Evolutionary conservation across 2,329 filamentous ascomycete genomes (phyloP), one percentile per base, ranked within the genome.

Genomic region (Epichloe glyceriae): DNA sequence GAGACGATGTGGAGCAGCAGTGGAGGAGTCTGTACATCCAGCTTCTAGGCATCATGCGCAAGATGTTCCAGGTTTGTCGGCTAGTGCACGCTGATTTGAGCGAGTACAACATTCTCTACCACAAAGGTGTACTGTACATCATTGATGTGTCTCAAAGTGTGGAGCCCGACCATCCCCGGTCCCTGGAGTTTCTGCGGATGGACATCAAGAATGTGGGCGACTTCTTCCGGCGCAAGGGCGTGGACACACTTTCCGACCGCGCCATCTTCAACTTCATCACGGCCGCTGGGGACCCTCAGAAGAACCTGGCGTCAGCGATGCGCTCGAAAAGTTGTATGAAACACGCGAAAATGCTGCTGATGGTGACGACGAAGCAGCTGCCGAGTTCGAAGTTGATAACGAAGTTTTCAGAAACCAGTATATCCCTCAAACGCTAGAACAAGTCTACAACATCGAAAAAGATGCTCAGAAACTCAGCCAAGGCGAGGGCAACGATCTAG

Each of bases 101-200:
- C 73, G 93, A 98, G 75, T 98, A 98, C 79, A 98, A 98, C 63
- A 80, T 97, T 49, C 77, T 98, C 19, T 98, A 94, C 71, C 78
- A 96, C 71, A 77, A 88, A 51, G 75, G 80, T 52, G 81, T 80
- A 60, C 79, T 96, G 0, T 95, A 88, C 73, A 85, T 98, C 61
- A 98, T 98, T 66, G 93, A 98, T 68, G 93, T 98, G 42, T 95
- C 88, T 51, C 93, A 98, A 71, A 93, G 86, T 62, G 93, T 98
- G 19, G 94, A 97, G 71, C 90, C 94, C 58, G 91, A 97, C 60
- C 93, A 98, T 66, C 93, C 93, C 0, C 80, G 88, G 52, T 91
- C 87, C 2, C 75, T 95, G 33, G 91, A 97, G 64, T 98, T 98
- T 64, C 69, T 98, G 60, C 83, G 93, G 35, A 97, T 96, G 90